phyloP scores from a whole-genome alignment of 768 basidiomycete species.

The Serendipita vermifera region DNA sequence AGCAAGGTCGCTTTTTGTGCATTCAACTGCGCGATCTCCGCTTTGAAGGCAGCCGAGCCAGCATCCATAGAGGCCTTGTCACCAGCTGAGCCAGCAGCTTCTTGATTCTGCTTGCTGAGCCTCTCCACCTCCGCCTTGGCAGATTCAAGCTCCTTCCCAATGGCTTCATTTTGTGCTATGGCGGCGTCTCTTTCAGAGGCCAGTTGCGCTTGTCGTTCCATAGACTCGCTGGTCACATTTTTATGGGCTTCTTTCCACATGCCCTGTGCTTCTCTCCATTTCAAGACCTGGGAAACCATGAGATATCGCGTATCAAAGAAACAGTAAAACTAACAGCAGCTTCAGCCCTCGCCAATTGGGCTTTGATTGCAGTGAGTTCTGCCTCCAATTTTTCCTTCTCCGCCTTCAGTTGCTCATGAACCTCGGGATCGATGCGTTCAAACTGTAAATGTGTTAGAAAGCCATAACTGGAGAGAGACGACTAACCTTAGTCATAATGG shows the following conservation, averaged over 20 bases:
- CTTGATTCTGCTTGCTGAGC: background rate
- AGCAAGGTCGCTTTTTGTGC: background rate
- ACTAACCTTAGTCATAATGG: background rate
- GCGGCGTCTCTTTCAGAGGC: background rate
- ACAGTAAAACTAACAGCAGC: too few relatives aligned
- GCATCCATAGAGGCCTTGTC: background rate
- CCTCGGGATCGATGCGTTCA: conserved; percentile 8
- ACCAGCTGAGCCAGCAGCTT: background rate
- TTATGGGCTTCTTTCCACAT: background rate
- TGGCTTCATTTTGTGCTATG: background rate
- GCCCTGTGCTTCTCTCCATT: background rate
- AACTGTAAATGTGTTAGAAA: too few relatives aligned
- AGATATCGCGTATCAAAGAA: background rate
- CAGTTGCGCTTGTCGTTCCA: background rate
- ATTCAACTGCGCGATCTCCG: background rate
- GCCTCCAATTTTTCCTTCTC: background rate
- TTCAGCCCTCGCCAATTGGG: background rate
- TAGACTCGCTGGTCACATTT: background rate
- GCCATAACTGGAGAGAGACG: background rate
- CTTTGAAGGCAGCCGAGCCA: background rate
- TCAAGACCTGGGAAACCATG: background rate
- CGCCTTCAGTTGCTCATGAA: conserved; percentile 2
- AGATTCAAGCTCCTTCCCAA: background rate
- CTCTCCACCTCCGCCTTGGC: background rate
- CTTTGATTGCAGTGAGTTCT: background rate